Percentiles rank a stretch among this genome's conserved stretches.
These are phyloP conservation scores for Pythium rhizo-oryzae DNA, from an alignment of 352 stramenopile species.

Conservation along the genomic window DNA sequence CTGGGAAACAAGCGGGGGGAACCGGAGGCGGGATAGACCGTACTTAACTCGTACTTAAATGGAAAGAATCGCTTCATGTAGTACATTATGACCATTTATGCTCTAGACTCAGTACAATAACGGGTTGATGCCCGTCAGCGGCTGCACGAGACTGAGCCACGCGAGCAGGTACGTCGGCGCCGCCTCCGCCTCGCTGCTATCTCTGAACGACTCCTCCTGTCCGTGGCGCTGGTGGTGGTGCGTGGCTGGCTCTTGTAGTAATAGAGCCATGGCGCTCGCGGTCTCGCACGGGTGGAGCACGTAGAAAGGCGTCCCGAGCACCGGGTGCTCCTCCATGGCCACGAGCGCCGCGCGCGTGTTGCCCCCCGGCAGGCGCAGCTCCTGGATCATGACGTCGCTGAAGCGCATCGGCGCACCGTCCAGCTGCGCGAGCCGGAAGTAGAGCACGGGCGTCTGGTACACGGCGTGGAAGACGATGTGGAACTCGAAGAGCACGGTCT, in stretches of 20 bases:
- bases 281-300: slow-evolving; percentile 85
- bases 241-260: slow-evolving; percentile 35
- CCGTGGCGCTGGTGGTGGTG: background rate
- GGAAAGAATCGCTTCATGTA: background rate
- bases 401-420: slow-evolving; percentile 44
- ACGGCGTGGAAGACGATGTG: slow-evolving; percentile 83
- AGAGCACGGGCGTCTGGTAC: slow-evolving; percentile 78
- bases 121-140: slow-evolving; percentile 57
- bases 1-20: background rate
- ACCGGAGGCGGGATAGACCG: background rate
- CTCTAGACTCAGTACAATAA: slow-evolving; percentile 33
- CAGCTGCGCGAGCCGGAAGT: slow-evolving; percentile 49
- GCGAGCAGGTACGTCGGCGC: slow-evolving; percentile 50
- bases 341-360: slow-evolving; percentile 41
- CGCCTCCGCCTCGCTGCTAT: background rate
- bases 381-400: background rate
- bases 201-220: background rate
- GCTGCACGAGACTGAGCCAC: slow-evolving; percentile 80
- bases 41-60: slow-evolving; percentile 27
- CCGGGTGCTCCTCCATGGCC: slow-evolving; percentile 70
- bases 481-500: slow-evolving; percentile 65
- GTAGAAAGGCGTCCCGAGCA: slow-evolving; percentile 68
- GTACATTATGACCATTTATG: slow-evolving; percentile 32
- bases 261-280: slow-evolving; percentile 59
- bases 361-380: slow-evolving; percentile 41